Evolutionary conservation across 345 rosid species (phyloP), one percentile per base, ranked within the genome.

Genomic region (Zanthoxylum bungeanum): DNA sequence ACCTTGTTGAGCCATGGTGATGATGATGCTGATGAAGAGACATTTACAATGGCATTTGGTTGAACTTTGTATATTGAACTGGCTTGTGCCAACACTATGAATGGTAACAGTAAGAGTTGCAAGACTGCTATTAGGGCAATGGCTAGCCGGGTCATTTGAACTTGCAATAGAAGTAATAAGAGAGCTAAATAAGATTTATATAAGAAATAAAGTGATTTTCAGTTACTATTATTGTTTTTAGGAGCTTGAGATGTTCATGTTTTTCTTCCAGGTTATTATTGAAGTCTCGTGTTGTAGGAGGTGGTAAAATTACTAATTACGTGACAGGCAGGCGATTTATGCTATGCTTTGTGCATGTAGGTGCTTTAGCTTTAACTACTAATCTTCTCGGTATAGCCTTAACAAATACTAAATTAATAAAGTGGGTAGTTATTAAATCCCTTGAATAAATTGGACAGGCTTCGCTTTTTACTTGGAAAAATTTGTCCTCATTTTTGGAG

Each of bases 1-100:
- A 72, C 78, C 9, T 75, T 76, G 71, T 62, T 74, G 0, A 87
- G 76, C 89, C 89, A 83, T 0, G 79, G 80, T 0, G 87, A 83
- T 6, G 74, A 83, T 6, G 74, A 64, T 22, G 62, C 42, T 14
- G 74, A 59, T 14, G 52, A 14, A 0, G 62, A 58, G n/a, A 24
- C 25, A 46, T 22, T 71, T 25, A 11, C 30, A 11, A 73, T 72
- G 62, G 0, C 55, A 47, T 68, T 69, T 40, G 53, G 42, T 8
- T 31, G 73, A 68, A 39, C 49, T 50, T 55, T 50, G 9, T 33
- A 24, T 28, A 2, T 17, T 37, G 36, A 65, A 34, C 44, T 49
- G 34, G 63, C 78, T 63, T 55, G 42, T 24, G 55, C 70, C 5
- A 39, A 51, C 53, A 25, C 75, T 50, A 42, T 2, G 12, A 67